Conservation (phyloP, 2,329 filamentous ascomycete species). For the Coniochaeta hoffmannii region DNA sequence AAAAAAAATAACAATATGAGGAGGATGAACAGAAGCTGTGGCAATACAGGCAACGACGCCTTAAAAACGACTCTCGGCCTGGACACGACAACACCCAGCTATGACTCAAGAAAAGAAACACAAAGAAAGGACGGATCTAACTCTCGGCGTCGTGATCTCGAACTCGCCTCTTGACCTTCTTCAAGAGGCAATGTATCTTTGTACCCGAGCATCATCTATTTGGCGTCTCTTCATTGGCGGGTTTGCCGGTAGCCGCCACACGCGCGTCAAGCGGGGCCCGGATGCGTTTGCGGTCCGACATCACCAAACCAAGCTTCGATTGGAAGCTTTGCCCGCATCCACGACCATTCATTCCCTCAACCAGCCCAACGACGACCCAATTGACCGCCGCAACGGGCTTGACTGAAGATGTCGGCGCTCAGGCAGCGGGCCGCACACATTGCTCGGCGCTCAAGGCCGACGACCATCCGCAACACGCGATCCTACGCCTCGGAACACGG, state of each 20-base stretch:
- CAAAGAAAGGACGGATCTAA: constrained; percentile 21
- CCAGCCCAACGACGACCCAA: constrained; percentile 1
- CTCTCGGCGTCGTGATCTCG: constrained; percentile 1
- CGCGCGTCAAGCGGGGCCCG: neutral
- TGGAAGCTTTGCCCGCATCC: neutral
- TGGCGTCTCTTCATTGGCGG: neutral
- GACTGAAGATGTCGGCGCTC: constrained; percentile 26
- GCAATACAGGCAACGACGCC: neutral
- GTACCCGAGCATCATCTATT: neutral
- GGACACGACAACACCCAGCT: constrained; percentile 5
- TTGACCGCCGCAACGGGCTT: constrained; percentile 1
- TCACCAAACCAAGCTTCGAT: neutral
- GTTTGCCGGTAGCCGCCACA: neutral
- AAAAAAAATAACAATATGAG: too few relatives aligned
- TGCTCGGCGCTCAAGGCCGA: constrained; percentile 27
- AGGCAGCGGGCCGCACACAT: constrained; percentile 26
- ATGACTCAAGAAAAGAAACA: constrained; percentile 16
- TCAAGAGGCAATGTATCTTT: constrained; percentile 6
- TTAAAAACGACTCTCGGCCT: neutral
- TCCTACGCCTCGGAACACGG: constrained; percentile 48
- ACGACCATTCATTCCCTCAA: neutral
- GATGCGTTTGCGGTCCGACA: neutral
- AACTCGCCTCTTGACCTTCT: constrained; percentile 10
- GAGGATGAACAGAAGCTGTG: neutral
- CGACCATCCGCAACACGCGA: constrained; percentile 28